A percentile compares a stretch with the other conserved stretches of the same genome.
Conservation (phyloP, 192 early-diverging fungal species). For the Spinellus fusiger region DNA sequence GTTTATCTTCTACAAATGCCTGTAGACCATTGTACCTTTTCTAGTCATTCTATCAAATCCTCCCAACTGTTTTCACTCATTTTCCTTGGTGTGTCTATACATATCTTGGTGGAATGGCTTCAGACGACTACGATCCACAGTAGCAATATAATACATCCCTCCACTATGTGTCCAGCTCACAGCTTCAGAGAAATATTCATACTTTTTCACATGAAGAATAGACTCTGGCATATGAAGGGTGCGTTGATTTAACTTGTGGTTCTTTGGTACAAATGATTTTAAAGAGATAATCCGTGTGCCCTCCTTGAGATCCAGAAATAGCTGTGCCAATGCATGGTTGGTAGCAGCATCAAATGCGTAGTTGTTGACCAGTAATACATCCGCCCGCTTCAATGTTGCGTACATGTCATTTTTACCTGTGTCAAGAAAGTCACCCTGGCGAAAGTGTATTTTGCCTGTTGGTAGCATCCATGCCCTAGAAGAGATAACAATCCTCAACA, state of each 20-base stretch:
- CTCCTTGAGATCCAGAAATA: constrained; percentile 92
- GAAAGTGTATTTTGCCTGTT: constrained; percentile 59
- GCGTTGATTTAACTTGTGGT: constrained; percentile 69
- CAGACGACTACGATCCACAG: constrained; percentile 61
- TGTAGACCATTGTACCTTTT: too few species aligned
- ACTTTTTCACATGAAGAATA: constrained; percentile 60
- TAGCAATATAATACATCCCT: constrained; percentile 74
- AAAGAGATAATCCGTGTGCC: constrained; percentile 79
- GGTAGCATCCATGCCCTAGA: constrained; percentile 50
- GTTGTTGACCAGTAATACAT: constrained; percentile 96
- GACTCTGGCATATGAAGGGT: constrained; percentile 66
- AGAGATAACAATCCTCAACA: not conserved
- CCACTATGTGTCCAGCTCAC: constrained; percentile 78
- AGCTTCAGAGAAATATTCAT: constrained; percentile 63
- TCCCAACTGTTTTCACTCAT: too few species aligned
- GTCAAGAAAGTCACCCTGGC: constrained; percentile 85
- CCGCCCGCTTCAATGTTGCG: constrained; percentile 67
- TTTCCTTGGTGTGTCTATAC: too few species aligned
- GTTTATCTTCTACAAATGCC: too few species aligned
- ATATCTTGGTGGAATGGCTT: constrained; percentile 33
- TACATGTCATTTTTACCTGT: constrained; percentile 46
- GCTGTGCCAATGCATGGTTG: constrained; percentile 76
- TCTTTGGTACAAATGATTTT: constrained; percentile 73
- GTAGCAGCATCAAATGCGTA: constrained; percentile 85
- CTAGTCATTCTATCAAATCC: too few species aligned